These are phyloP conservation scores for Citrullus mucosospermus DNA, from an alignment of 306 rosid genomes.

Conservation along the genomic window DNA sequence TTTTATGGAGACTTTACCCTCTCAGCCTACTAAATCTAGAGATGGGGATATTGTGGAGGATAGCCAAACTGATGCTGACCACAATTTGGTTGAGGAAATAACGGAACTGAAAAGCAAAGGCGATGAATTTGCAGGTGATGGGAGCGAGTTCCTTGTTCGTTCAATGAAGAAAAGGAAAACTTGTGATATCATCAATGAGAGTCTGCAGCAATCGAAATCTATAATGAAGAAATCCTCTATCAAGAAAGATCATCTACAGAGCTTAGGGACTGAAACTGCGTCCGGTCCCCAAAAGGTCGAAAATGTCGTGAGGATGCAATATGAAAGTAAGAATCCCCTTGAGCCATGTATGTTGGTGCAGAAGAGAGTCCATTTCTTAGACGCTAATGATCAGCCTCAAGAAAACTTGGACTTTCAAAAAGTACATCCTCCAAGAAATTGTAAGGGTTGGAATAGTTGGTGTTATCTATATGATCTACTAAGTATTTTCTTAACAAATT, in stretches of 20 bases:
- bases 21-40: slow-evolving; percentile 13
- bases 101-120: slow-evolving; percentile 15
- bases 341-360: slow-evolving; percentile 21
- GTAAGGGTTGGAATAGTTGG: slow-evolving; percentile 16
- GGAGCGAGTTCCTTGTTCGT: slow-evolving; percentile 13
- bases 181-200: slow-evolving; percentile 26
- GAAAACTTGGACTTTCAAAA: slow-evolving; percentile 25
- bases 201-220: slow-evolving; percentile 29
- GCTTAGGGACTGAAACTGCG: slow-evolving; percentile 14
- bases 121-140: slow-evolving; percentile 17
- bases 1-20: slow-evolving; percentile 14
- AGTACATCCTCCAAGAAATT: slow-evolving; percentile 21
- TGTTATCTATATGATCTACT: neutral
- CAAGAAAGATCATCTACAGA: slow-evolving; percentile 15
- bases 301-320: slow-evolving; percentile 15
- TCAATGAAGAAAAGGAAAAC: slow-evolving; percentile 18
- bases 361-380: slow-evolving; percentile 55
- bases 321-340: slow-evolving; percentile 14
- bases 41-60: slow-evolving; percentile 16
- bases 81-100: slow-evolving; percentile 15
- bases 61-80: slow-evolving; percentile 16
- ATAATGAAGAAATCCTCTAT: slow-evolving; percentile 11
- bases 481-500: neutral
- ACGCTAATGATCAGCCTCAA: slow-evolving; percentile 30
- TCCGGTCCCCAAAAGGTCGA: slow-evolving; percentile 21